Base-by-base conservation (phyloP, 495 filamentous ascomycete species). In the Trichoderma virens region DNA sequence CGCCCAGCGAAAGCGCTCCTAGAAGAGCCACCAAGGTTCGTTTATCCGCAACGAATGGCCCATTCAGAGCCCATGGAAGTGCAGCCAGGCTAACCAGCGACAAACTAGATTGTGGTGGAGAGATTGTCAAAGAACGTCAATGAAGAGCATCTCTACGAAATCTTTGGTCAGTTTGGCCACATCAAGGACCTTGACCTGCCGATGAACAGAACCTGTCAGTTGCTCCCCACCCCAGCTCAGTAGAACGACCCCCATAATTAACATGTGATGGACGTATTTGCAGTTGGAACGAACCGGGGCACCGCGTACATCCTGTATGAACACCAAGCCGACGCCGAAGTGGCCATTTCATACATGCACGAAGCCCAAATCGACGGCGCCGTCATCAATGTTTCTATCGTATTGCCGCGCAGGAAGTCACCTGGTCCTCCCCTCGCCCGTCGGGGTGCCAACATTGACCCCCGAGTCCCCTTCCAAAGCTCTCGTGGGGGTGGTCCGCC, bases 311-410 rank as follows among this genome's bases (percentile, higher is more conserved):
- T 98, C 61, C 77, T 96, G 32, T 99, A 91, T 75, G 75, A 85
- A 54, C 80, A 87, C 61, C 84, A 91, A 41, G 80, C 85, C 54
- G 88, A 92, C 67, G 95, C 94, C 39, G 91, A 96, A 70, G 80
- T 86, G 20, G 94, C 94, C 28, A 95, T 99, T 68, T 86, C 92
- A 56, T 89, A 96, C 71, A 98, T 99, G 95, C 95, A 99, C 73
- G 94, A 99, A 80, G 91, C 91, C 16, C 91, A 97, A 67, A 78
- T 99, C 51, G 94, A 99, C 77, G 95, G 94, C 43, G 83, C 89
- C 18, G 76, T 87, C 23, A 87, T 99, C 73, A 89, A 88, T 68
- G 94, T 99, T 30, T 97, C 93, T 62, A 96, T 98, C 67, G 92
- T 98, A 28, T 79, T 97, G 28, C 93, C 93, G 1, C 89, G 91